Base-by-base conservation (phyloP, 495 filamentous ascomycete species). In the Penicillium cinerascens region DNA sequence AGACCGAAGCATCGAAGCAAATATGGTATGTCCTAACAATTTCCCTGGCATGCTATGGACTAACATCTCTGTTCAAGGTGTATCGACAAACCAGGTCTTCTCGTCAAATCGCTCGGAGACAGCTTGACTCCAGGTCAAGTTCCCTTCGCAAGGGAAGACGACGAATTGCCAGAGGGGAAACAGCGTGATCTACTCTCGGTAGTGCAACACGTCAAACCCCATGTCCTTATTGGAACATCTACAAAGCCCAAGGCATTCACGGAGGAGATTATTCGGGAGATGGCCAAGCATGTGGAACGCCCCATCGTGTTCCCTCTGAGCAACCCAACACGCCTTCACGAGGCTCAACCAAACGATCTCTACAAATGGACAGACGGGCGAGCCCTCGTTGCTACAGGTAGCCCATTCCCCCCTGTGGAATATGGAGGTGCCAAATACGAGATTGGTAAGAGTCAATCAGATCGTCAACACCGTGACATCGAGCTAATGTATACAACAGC, bases 251-350 rank as follows among this genome's bases (percentile, higher is more conserved):
- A 82, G n/a, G 62, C 89, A 3, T 95, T 96, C 67, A 91, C 87
- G 0, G 74, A 90, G 54, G 79, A 88, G 21, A 68, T 89, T 47
- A 75, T 95, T 18, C 73, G 75, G 20, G 89, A 85, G 57, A 95
- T 96, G 89, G 84, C 87, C n/a, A 77, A 79, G 25, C 82, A 92
- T 54, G 81, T 88, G 1, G 77, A 87, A 1, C 79, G 85, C 5
- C 91, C 91, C 23, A 87, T 93, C 44, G 82, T 96, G 46, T 83
- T 95, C 49, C 91, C 91, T 0, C 78, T 95, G 16, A 91, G 87
- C 11, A 96, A 96, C 64, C 91, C 91, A 3, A 96, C 91, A 0
- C 74, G 82, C 1, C 80, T 95, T 0, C 90, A 95, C 66, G 91
- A 95, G 68, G 91, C 91, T 1, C 72, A 81, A 10, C 91, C 91